phyloP scores from a whole-genome alignment of 805 yeast genomes.

The Nakazawaea ishiwadae region DNA sequence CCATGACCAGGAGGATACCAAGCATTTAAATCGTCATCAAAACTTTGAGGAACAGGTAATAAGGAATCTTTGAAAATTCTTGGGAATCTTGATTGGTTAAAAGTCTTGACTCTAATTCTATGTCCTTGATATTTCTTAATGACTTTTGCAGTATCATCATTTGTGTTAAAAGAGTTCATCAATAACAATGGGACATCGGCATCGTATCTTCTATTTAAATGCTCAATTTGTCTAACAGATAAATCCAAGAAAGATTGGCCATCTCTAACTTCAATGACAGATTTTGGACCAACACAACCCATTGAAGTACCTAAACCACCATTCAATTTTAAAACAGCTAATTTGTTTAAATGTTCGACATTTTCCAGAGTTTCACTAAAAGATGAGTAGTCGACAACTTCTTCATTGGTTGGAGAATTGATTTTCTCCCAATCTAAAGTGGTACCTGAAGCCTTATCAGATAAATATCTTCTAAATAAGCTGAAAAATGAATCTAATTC shows the following conservation, averaged over 20 bases:
- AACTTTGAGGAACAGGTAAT: constrained; percentile 84
- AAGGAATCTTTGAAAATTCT: constrained; percentile 93
- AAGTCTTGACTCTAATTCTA: constrained; percentile 89
- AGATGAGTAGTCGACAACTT: constrained; percentile 74
- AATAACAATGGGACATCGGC: constrained; percentile 92
- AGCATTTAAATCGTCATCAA: constrained; percentile 68
- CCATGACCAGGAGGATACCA: constrained; percentile 99
- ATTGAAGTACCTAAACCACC: constrained; percentile 99
- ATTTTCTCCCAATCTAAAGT: constrained; percentile 94
- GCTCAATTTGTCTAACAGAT: constrained; percentile 94
- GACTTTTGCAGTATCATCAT: constrained; percentile 89
- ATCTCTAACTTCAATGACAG: constrained; percentile 97
- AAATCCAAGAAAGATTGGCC: constrained; percentile 96
- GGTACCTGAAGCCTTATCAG: constrained; percentile 83
- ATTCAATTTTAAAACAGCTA: constrained; percentile 93
- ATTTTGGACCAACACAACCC: constrained; percentile 99
- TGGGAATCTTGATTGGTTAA: constrained; percentile 97
- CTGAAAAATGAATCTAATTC: constrained; percentile 95
- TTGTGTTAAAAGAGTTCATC: constrained; percentile 99
- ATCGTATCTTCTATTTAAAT: constrained; percentile 83
- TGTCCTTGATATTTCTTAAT: constrained; percentile 97
- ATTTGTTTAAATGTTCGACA: constrained; percentile 57
- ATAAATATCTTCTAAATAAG: constrained; percentile 84
- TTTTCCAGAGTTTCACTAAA: constrained; percentile 36
- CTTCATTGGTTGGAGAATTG: constrained; percentile 83